Conservation (phyloP, 306 rosid species). For the Hippophae tibetana region DNA sequence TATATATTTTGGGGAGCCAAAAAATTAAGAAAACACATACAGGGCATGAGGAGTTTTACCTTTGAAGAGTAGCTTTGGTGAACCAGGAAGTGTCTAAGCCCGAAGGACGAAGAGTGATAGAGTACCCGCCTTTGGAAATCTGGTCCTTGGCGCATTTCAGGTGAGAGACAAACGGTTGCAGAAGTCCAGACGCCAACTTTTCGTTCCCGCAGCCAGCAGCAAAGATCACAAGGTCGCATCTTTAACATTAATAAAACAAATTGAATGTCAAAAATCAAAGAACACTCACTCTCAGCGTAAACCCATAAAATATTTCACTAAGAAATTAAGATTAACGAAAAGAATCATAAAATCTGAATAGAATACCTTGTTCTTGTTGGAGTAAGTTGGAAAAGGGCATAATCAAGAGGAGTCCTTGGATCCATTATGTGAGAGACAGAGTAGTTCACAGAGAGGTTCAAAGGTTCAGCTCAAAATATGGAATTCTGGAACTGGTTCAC, state of each 20-base stretch:
- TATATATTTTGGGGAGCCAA: not conserved
- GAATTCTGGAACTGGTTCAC: slow-evolving; percentile 2
- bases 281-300: slow-evolving; percentile 10
- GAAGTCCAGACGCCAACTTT: slow-evolving; percentile 81
- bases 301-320: slow-evolving; percentile 1
- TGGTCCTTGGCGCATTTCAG: slow-evolving; percentile 81
- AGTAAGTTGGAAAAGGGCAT: slow-evolving; percentile 93
- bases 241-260: slow-evolving; percentile 19
- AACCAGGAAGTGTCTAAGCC: slow-evolving; percentile 60
- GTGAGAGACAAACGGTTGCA: slow-evolving; percentile 78
- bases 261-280: not conserved
- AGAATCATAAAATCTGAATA: not conserved
- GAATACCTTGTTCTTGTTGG: slow-evolving; percentile 90
- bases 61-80: slow-evolving; percentile 90
- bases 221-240: slow-evolving; percentile 73
- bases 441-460: slow-evolving; percentile 11
- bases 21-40: not conserved
- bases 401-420: slow-evolving; percentile 66
- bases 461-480: slow-evolving; percentile 19
- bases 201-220: slow-evolving; percentile 50
- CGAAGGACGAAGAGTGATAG: slow-evolving; percentile 67
- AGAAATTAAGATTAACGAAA: too few species aligned
- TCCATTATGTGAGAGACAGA: slow-evolving; percentile 43
- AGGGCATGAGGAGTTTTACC: slow-evolving; percentile 24
- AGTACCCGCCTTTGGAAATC: slow-evolving; percentile 96